Conservation (phyloP, 192 early-diverging fungal genomes). For the Backusella mclennaniae region DNA sequence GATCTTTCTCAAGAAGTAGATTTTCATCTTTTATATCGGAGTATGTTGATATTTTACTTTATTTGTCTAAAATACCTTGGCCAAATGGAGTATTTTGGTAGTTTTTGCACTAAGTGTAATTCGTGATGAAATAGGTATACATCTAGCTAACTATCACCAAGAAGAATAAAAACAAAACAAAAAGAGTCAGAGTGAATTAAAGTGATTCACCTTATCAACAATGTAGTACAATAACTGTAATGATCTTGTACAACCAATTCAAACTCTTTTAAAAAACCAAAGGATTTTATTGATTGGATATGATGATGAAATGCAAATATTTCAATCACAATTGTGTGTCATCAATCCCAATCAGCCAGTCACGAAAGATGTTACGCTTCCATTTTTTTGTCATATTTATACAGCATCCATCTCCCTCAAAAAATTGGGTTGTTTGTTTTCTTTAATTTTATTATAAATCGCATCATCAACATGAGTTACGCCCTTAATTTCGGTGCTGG, state of each 20-base stretch:
- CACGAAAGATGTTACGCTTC: conserved; percentile 1
- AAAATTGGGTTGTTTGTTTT: neutral
- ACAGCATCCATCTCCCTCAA: neutral
- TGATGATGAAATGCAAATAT: neutral
- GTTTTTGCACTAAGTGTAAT: no score
- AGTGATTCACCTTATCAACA: neutral
- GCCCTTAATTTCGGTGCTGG: conserved; percentile 89
- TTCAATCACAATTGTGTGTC: conserved; percentile 2
- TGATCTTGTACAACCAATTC: neutral
- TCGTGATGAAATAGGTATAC: no score
- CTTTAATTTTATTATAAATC: neutral
- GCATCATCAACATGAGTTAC: conserved; percentile 9
- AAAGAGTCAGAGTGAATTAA: neutral
- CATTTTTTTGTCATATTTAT: neutral
- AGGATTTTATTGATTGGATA: neutral
- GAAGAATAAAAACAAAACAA: no score
- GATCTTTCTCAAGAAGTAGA: no score
- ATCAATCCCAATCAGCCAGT: conserved; percentile 6
- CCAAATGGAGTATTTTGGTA: no score
- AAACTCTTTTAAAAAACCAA: neutral
- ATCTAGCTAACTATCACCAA: no score
- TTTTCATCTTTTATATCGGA: no score
- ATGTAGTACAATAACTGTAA: neutral
- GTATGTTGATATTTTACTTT: no score
- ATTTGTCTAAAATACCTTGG: no score